These are phyloP conservation scores for Brassica cretica DNA, from an alignment of 345 rosid species.

Conservation along the genomic window DNA sequence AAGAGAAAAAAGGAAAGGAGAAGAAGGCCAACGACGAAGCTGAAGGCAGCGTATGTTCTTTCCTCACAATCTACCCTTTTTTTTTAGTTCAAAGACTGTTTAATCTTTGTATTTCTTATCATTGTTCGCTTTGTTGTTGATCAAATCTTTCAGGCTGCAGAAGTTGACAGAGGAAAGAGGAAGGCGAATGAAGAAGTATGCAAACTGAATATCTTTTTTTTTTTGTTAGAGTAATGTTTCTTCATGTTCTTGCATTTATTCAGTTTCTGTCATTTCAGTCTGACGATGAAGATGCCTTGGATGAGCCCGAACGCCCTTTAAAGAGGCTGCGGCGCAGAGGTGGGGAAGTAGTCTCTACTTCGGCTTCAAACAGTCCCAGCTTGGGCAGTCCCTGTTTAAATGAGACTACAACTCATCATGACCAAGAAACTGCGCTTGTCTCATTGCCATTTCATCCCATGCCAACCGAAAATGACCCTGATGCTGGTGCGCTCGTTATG, in stretches of 20 bases:
- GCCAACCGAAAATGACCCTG: neutral
- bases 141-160: conserved; percentile 46
- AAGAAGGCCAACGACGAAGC: conserved; percentile 17
- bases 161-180: conserved; percentile 33
- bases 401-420: conserved; percentile 42
- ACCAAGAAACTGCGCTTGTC: conserved; percentile 8
- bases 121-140: conserved; percentile 1
- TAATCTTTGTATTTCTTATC: neutral
- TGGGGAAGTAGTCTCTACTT: conserved; percentile 49
- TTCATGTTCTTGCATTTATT: conserved; percentile 15
- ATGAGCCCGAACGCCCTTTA: conserved; percentile 61
- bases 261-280: neutral
- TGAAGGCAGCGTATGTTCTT: conserved; percentile 30
- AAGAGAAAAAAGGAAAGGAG: conserved; percentile 23
- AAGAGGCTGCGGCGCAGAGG: conserved; percentile 65
- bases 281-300: conserved; percentile 29
- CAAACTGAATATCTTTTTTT: neutral
- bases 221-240: conserved; percentile 6
- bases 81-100: neutral
- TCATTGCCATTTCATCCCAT: conserved; percentile 26
- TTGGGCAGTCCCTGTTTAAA: conserved; percentile 34
- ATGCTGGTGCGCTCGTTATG: conserved; percentile 1
- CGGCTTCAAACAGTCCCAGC: conserved; percentile 32
- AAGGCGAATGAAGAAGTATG: conserved; percentile 45
- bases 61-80: neutral